These are phyloP conservation scores for Dryas drummondii DNA, from an alignment of 306 rosid genomes.

Conservation along the genomic window DNA sequence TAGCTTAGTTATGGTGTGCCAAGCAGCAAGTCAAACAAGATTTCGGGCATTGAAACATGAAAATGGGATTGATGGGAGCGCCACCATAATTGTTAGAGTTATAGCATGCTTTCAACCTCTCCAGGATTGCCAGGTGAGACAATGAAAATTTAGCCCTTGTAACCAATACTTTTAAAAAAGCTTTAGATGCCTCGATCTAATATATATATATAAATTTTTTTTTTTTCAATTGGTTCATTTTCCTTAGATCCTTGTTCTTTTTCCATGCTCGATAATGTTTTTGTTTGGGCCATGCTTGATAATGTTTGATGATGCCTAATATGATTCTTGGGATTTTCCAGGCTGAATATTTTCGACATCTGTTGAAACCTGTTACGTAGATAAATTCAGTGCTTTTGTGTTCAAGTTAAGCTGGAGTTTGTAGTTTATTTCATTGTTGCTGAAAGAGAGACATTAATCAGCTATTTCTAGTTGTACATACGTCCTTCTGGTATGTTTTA, in stretches of 20 bases:
- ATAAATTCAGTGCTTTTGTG: slow-evolving; percentile 29
- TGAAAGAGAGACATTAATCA: slow-evolving; percentile 45
- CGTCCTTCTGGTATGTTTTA: slow-evolving; percentile 58
- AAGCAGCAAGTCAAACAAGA: slow-evolving; percentile 99
- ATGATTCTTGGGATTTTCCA: slow-evolving; percentile 32
- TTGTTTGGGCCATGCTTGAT: background rate
- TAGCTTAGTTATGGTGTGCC: slow-evolving; percentile 92
- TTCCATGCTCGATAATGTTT: background rate
- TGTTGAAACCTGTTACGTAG: slow-evolving; percentile 99
- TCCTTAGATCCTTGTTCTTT: background rate
- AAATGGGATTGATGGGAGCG: slow-evolving; percentile 79
- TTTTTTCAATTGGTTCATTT: background rate
- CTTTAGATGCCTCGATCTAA: background rate
- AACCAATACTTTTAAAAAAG: background rate
- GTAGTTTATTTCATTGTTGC: slow-evolving; percentile 63
- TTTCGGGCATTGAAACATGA: slow-evolving; percentile 98
- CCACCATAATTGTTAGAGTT: slow-evolving; percentile 90
- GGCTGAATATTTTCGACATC: slow-evolving; percentile 98
- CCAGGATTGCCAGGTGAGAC: slow-evolving; percentile 95
- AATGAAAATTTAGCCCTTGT: background rate
- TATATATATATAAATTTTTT: background rate
- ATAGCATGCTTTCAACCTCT: slow-evolving; percentile 98
- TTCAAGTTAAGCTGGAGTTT: slow-evolving; percentile 61
- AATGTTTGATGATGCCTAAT: slow-evolving; percentile 7
- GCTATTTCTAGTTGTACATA: slow-evolving; percentile 48